phyloP scores from a whole-genome alignment of 139 green algal genomes.

The Chlamydomonas sp. region DNA sequence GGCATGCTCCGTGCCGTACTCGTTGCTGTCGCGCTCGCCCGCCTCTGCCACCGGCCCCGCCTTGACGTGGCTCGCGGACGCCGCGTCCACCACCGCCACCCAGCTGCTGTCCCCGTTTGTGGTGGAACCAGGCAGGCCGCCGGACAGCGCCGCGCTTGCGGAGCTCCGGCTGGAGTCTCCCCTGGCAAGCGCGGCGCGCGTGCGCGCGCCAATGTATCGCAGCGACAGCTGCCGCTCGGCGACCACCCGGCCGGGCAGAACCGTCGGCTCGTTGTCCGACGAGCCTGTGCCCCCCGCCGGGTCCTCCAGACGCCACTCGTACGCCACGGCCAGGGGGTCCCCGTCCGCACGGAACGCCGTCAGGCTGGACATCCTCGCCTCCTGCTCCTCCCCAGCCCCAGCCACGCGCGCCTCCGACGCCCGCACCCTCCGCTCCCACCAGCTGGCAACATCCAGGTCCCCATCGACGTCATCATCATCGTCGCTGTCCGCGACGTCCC shows the following conservation, averaged over 20 bases:
- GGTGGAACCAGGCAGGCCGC: too few species aligned
- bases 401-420: background rate
- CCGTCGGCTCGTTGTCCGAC: background rate
- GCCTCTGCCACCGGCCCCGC: slow-evolving; percentile 17
- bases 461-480: background rate
- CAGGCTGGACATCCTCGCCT: background rate
- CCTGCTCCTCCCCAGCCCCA: background rate
- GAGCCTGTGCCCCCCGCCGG: background rate
- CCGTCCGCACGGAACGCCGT: slow-evolving; percentile 29
- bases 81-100: background rate
- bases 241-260: background rate
- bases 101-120: background rate
- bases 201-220: too few species aligned
- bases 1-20: background rate
- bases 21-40: background rate
- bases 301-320: slow-evolving; percentile 29
- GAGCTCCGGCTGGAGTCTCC: too few species aligned
- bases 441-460: background rate
- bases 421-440: slow-evolving; percentile 13
- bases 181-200: too few species aligned
- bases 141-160: too few species aligned
- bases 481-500: background rate
- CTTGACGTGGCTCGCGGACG: background rate
- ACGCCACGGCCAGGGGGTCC: slow-evolving; percentile 19
- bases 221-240: too few species aligned